Base-by-base conservation (phyloP, 2,329 filamentous ascomycete species). In the Pseudogymnoascus sp. region DNA sequence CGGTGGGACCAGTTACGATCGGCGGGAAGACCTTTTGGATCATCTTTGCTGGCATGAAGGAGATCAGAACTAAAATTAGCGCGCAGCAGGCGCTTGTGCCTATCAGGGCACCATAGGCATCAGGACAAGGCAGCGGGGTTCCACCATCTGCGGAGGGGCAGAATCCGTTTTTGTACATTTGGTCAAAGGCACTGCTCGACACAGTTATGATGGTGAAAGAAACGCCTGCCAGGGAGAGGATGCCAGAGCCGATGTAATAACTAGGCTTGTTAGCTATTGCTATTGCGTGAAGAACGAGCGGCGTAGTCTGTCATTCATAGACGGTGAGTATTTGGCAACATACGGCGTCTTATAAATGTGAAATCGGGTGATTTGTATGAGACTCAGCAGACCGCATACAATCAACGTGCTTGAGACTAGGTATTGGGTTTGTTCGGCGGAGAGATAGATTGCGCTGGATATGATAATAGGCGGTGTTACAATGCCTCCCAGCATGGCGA, bases 391-490 rank as follows among this genome's bases (percentile, higher is more conserved):
- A 7, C 87, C 87, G 40, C 84, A 88, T 21, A 85, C 83, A 64
- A 90, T 88, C 62, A 90, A 78, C 0, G 86, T 85, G 0, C 87
- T 87, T 15, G 86, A 89, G 5, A 89, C 87, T 1, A 89, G 80
- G 68, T 90, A 89, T 68, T 85, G 80, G 35, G 85, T 82, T 4
- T 80, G 74, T 4, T 79, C 79, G 0, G 76, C 69, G 10, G 76
- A 76, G 29, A 89, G 77, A 66, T 88, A 83, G 63, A 85, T 87
- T 21, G 83, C 81, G 15, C 77, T 77, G 5, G 82, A 76, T 23
- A 90, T 79, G 53, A 88, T 83, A 61, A 90, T 85, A 0, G 86
- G 86, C 21, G 87, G 86, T 3, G 74, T 75, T n/a, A 77, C 74
- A 53, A 78, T 72, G n/a, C 81, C 82, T 26, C 82, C 83, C 67